Percentiles rank a stretch among this genome's conserved stretches.
Evolutionary conservation across 148 eudicot species (phyloP).

Genomic region (Amaranthus hypochondriacus): DNA sequence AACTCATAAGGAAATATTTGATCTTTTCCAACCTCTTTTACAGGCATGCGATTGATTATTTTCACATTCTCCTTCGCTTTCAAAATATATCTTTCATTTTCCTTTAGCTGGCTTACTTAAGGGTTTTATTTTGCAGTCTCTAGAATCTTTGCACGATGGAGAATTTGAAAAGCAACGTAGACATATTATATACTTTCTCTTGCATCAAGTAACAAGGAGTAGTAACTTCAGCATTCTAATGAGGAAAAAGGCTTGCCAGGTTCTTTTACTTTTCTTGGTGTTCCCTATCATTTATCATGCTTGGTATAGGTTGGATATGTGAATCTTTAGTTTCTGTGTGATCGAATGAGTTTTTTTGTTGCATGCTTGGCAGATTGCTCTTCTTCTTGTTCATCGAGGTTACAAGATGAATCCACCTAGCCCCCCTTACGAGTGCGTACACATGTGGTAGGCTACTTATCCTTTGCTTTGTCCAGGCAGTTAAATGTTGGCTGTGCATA

Average conservation of each 20-base stretch:
- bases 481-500: constrained; percentile 2
- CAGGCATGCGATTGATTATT: constrained; percentile 50
- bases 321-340: neutral
- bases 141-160: constrained; percentile 96
- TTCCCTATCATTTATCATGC: neutral
- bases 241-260: constrained; percentile 98
- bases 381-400: constrained; percentile 81
- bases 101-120: constrained; percentile 19
- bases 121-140: constrained; percentile 51
- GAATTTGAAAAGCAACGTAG: constrained; percentile 95
- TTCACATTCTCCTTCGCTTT: constrained; percentile 12
- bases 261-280: constrained; percentile 13
- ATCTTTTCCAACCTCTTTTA: constrained; percentile 83
- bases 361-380: constrained; percentile 69
- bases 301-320: constrained; percentile 13
- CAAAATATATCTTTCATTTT: neutral
- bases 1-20: constrained; percentile 94
- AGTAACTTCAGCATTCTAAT: constrained; percentile 89
- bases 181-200: constrained; percentile 74
- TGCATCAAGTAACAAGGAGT: constrained; percentile 96
- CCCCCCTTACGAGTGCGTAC: constrained; percentile 95
- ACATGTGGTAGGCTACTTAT: constrained; percentile 69
- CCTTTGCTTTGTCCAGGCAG: neutral
- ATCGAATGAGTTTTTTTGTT: constrained; percentile 18
- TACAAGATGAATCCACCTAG: constrained; percentile 92